Conservation (phyloP, 2,329 filamentous ascomycete species). For the Dendryphion nanum region DNA sequence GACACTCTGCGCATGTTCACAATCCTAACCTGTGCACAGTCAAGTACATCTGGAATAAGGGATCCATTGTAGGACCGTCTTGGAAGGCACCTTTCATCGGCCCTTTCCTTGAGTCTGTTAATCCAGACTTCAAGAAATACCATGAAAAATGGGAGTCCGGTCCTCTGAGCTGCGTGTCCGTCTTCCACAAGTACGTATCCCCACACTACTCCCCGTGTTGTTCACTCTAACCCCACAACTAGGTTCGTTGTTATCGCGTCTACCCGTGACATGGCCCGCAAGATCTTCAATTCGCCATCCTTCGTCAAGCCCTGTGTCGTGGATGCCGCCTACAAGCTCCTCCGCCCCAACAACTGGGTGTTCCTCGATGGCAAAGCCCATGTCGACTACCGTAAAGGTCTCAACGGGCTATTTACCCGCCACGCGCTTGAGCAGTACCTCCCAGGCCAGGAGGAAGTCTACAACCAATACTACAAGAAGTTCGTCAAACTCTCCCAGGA, state of each 20-base stretch:
- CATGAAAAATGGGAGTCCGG: slow-evolving; percentile 87
- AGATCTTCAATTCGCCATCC: slow-evolving; percentile 87
- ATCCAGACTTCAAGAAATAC: slow-evolving; percentile 88
- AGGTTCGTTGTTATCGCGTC: slow-evolving; percentile 96
- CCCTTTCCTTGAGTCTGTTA: slow-evolving; percentile 84
- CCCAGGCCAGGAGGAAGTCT: slow-evolving; percentile 86
- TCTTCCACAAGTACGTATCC: slow-evolving; percentile 86
- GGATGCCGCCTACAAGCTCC: slow-evolving; percentile 88
- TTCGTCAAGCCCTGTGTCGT: slow-evolving; percentile 95
- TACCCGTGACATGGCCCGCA: slow-evolving; percentile 88
- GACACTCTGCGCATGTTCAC: background rate
- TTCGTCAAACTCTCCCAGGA: slow-evolving; percentile 70
- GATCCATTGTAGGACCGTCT: slow-evolving; percentile 42
- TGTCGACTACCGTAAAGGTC: slow-evolving; percentile 91
- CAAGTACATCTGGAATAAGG: slow-evolving; percentile 44
- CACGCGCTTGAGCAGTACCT: slow-evolving; percentile 82
- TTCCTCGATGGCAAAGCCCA: slow-evolving; percentile 93
- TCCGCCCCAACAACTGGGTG: slow-evolving; percentile 89
- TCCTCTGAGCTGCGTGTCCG: slow-evolving; percentile 88
- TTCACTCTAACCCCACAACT: slow-evolving; percentile 9
- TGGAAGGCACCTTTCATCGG: slow-evolving; percentile 61
- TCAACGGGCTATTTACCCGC: slow-evolving; percentile 91
- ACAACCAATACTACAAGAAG: slow-evolving; percentile 76
- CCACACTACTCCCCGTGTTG: background rate
- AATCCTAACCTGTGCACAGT: slow-evolving; percentile 24